Evolutionary conservation across 306 rosid species (phyloP).

Genomic region (Vigna nakashimae): DNA sequence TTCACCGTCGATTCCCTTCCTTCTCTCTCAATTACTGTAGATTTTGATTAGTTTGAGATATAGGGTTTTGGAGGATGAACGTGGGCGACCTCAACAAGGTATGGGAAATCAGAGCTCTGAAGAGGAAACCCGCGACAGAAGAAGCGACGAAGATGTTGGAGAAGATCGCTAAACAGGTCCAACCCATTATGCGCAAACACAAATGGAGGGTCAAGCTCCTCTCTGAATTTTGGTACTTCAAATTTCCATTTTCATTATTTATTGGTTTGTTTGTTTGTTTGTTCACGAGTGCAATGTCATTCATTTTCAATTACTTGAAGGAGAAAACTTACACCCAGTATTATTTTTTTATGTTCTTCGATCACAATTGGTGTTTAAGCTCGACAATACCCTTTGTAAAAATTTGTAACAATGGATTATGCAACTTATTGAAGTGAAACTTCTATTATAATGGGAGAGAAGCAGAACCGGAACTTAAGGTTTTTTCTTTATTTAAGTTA

Average conservation of each 20-base stretch:
- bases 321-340: background rate
- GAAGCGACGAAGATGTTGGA: slow-evolving; percentile 79
- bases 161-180: slow-evolving; percentile 89
- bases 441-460: too few species aligned
- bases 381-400: too few species aligned
- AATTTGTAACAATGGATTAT: too few species aligned
- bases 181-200: slow-evolving; percentile 87
- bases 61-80: slow-evolving; percentile 56
- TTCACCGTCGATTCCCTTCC: slow-evolving; percentile 1
- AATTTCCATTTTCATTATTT: background rate
- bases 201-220: slow-evolving; percentile 94
- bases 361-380: too few species aligned
- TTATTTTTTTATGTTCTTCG: too few species aligned
- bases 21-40: background rate
- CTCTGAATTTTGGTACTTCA: slow-evolving; percentile 79
- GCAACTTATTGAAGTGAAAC: too few species aligned
- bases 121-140: slow-evolving; percentile 72
- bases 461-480: too few species aligned
- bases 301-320: slow-evolving; percentile 5
- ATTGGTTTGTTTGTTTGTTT: too few species aligned
- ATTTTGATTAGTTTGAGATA: slow-evolving; percentile 10
- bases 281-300: background rate
- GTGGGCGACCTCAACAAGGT: slow-evolving; percentile 76
- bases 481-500: background rate
- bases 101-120: slow-evolving; percentile 85